Evolutionary conservation across 345 rosid species (phyloP).

Genomic region (Hibiscus trionum): DNA sequence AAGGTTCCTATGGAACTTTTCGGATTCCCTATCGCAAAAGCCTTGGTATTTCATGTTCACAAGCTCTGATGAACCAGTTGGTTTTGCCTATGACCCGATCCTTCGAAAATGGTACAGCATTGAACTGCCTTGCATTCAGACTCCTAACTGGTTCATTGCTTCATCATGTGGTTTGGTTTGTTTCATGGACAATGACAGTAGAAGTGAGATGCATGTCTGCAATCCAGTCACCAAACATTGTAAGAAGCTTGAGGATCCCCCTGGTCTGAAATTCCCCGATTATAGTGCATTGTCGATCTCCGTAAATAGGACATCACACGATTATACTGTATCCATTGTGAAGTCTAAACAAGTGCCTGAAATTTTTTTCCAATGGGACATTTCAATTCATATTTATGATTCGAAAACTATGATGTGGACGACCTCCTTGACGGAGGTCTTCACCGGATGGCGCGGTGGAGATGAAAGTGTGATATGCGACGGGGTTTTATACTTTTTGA

Average conservation of each 20-base stretch:
- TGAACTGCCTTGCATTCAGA: conserved; percentile 67
- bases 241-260: conserved; percentile 56
- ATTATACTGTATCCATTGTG: conserved; percentile 62
- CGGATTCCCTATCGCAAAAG: conserved; percentile 45
- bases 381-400: conserved; percentile 55
- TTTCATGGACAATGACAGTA: conserved; percentile 81
- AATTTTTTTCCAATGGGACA: conserved; percentile 66
- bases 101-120: conserved; percentile 76
- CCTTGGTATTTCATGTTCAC: conserved; percentile 99
- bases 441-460: conserved; percentile 95
- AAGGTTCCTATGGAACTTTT: conserved; percentile 59
- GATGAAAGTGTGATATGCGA: conserved; percentile 77
- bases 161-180: conserved; percentile 88
- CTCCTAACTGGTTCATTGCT: conserved; percentile 68
- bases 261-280: conserved; percentile 55
- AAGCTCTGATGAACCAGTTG: conserved; percentile 78
- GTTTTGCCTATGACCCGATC: conserved; percentile 80
- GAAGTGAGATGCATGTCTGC: conserved; percentile 65
- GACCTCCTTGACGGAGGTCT: conserved; percentile 49
- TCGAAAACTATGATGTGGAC: conserved; percentile 68
- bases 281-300: conserved; percentile 75
- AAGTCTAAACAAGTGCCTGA: conserved; percentile 82
- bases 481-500: conserved; percentile 58
- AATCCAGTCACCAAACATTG: conserved; percentile 62
- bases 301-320: conserved; percentile 34